Percentiles rank a stretch among this genome's conserved stretches.
Conservation (phyloP, 352 stramenopile genomes). For the Globisporangium solare region DNA sequence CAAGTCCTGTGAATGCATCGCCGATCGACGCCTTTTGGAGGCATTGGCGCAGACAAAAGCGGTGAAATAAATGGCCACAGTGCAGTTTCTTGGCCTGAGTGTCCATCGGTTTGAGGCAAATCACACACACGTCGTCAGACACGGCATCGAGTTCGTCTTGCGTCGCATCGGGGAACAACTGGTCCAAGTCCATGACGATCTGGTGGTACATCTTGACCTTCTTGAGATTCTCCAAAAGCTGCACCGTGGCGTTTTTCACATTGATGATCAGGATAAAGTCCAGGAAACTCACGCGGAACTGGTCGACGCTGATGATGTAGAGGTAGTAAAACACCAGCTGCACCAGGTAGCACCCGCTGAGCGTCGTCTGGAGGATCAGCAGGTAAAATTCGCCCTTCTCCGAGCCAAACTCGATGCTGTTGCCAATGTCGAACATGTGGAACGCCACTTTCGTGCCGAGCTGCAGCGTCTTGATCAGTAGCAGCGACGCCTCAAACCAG, state of each 20-base stretch:
- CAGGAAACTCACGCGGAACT: constrained; percentile 74
- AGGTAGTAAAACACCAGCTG: constrained; percentile 75
- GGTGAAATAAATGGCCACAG: constrained; percentile 72
- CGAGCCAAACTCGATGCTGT: constrained; percentile 20
- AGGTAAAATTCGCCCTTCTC: constrained; percentile 67
- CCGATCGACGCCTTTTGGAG: constrained; percentile 61
- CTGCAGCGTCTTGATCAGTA: constrained; percentile 63
- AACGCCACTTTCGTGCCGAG: constrained; percentile 69
- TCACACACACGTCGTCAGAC: constrained; percentile 74
- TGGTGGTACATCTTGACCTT: constrained; percentile 67
- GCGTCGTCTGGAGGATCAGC: constrained; percentile 55
- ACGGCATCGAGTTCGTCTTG: constrained; percentile 47
- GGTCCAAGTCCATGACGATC: constrained; percentile 66
- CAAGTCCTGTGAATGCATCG: constrained; percentile 42
- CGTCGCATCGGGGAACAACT: constrained; percentile 55
- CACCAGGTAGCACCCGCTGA: constrained; percentile 58
- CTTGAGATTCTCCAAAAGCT: constrained; percentile 61
- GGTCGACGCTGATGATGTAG: constrained; percentile 77
- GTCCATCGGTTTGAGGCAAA: constrained; percentile 71
- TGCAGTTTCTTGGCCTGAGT: constrained; percentile 65
- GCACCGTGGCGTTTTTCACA: constrained; percentile 73
- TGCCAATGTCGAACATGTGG: constrained; percentile 49
- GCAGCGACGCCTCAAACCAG: constrained; percentile 68
- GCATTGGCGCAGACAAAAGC: constrained; percentile 71
- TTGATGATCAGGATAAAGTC: constrained; percentile 79